A percentile compares a stretch with the other conserved stretches of the same genome.
These are phyloP conservation scores for Teunomyces barrocoloradensis DNA, from an alignment of 805 yeast genomes.

Conservation along the genomic window DNA sequence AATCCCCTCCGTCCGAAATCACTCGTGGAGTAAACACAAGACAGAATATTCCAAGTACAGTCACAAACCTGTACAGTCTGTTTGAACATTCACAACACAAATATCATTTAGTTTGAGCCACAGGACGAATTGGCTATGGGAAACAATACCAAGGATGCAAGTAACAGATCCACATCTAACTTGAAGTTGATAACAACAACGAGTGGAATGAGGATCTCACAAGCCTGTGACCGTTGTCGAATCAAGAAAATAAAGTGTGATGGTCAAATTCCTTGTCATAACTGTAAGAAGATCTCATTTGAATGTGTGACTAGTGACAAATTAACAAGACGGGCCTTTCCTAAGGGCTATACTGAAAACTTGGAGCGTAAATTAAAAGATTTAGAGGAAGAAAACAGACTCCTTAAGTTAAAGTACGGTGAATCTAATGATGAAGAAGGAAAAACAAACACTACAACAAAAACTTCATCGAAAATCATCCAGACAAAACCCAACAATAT, in stretches of 20 bases:
- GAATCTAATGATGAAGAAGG: neutral
- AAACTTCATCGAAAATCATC: neutral
- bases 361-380: slow-evolving; percentile 61
- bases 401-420: slow-evolving; percentile 20
- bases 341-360: slow-evolving; percentile 77
- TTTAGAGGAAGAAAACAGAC: slow-evolving; percentile 55
- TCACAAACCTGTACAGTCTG: too few relatives aligned
- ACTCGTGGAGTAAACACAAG: neutral
- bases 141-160: slow-evolving; percentile 3
- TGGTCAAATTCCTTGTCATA: slow-evolving; percentile 68
- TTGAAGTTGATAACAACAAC: slow-evolving; percentile 38
- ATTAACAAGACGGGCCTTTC: slow-evolving; percentile 72
- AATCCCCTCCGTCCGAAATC: slow-evolving; percentile 3
- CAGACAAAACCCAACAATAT: slow-evolving; percentile 1
- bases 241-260: slow-evolving; percentile 76
- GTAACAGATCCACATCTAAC: slow-evolving; percentile 22
- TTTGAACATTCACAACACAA: too few relatives aligned
- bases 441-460: neutral
- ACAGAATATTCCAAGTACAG: too few relatives aligned
- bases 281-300: slow-evolving; percentile 63
- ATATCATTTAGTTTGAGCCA: neutral
- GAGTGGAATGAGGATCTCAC: slow-evolving; percentile 55
- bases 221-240: slow-evolving; percentile 81
- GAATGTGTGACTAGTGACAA: slow-evolving; percentile 73
- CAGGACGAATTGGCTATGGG: neutral